Conservation (phyloP, 148 eudicot genomes). For the Fagopyrum tataricum region DNA sequence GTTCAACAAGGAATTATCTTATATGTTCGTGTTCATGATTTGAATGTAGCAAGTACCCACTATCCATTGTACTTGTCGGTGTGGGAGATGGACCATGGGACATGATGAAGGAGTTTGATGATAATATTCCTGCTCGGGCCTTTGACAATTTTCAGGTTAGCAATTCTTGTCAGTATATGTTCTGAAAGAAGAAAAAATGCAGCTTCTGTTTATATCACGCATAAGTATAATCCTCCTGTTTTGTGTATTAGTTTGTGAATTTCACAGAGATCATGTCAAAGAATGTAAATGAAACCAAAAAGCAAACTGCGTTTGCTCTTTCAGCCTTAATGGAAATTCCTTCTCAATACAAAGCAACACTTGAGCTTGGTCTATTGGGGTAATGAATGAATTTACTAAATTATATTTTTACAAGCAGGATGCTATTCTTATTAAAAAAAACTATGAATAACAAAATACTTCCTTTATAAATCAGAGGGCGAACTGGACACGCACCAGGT, state of each 20-base stretch:
- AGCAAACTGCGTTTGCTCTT: constrained; percentile 83
- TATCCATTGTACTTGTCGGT: constrained; percentile 89
- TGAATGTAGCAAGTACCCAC: constrained; percentile 62
- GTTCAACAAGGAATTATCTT: background rate
- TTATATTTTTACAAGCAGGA: background rate
- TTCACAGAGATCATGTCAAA: constrained; percentile 86
- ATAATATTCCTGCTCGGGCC: constrained; percentile 80
- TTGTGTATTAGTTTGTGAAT: constrained; percentile 65
- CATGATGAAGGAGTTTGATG: constrained; percentile 95
- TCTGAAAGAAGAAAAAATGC: background rate
- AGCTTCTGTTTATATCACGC: background rate
- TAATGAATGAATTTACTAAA: constrained; percentile 17
- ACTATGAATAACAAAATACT: background rate
- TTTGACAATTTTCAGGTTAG: constrained; percentile 95
- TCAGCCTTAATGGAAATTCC: constrained; percentile 93
- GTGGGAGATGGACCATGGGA: constrained; percentile 99
- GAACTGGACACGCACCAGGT: constrained; percentile 49
- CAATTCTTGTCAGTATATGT: background rate
- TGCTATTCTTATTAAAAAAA: constrained; percentile 3
- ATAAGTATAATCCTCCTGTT: background rate
- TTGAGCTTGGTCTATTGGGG: constrained; percentile 80
- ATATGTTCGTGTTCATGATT: background rate
- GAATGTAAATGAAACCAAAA: constrained; percentile 49
- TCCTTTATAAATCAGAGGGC: constrained; percentile 28
- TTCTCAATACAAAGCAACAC: constrained; percentile 80